A percentile compares a stretch with the other conserved stretches of the same genome.
These are phyloP conservation scores for Candida railenensis DNA, from an alignment of 805 yeast genomes.

Conservation along the genomic window DNA sequence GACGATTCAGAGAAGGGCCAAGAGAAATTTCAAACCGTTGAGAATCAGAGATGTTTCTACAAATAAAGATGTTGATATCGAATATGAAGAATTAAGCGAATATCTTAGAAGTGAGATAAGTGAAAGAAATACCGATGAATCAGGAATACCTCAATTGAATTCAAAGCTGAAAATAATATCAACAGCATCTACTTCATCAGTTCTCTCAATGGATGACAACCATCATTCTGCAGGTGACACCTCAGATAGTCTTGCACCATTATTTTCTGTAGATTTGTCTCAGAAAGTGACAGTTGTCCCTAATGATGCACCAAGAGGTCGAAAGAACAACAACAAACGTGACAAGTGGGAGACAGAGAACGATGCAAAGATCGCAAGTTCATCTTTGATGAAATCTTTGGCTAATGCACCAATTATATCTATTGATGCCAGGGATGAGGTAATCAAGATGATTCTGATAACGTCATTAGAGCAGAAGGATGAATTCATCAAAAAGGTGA, in stretches of 20 bases:
- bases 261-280: conserved; percentile 30
- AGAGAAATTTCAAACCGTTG: conserved; percentile 66
- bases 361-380: conserved; percentile 62
- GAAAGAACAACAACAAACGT: conserved; percentile 58
- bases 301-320: conserved; percentile 79
- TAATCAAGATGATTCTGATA: conserved; percentile 76
- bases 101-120: conserved; percentile 25
- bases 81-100: conserved; percentile 59
- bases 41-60: conserved; percentile 64
- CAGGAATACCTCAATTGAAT: neutral
- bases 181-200: neutral
- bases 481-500: conserved; percentile 81
- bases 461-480: conserved; percentile 76
- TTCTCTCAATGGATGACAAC: neutral
- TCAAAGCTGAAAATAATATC: neutral
- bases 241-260: conserved; percentile 21
- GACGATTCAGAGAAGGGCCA: conserved; percentile 3
- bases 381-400: conserved; percentile 51
- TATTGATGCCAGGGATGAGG: conserved; percentile 81
- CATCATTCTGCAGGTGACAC: conserved; percentile 3
- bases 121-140: conserved; percentile 19
- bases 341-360: conserved; percentile 79
- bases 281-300: conserved; percentile 69
- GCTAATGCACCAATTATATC: conserved; percentile 71
- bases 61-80: conserved; percentile 69